Evolutionary conservation across 306 rosid species (phyloP), one percentile per base, ranked within the genome.

Genomic region (Rubus parviflorus): DNA sequence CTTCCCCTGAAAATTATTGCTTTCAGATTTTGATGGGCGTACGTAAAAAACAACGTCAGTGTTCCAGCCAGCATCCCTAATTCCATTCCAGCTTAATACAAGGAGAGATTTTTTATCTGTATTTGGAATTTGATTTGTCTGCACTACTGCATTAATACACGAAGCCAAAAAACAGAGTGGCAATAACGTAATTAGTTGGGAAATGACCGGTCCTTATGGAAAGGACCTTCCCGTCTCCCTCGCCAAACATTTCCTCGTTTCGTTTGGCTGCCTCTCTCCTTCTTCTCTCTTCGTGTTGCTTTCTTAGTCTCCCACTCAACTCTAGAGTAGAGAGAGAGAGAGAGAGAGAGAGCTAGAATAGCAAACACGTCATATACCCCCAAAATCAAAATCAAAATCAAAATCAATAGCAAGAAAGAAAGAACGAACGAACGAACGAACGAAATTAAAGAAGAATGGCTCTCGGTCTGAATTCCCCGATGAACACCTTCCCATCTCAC

Each of bases 401-500:
- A 68, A 14, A 51, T 68, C 53, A 5, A 12, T 22, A 6, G 54
- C 52, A 45, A 45, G 14, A 64, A 22, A 56, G 25, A 9, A 22
- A 17, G 52, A 61, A 41, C 42, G 20, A 42, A 52, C 43, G 12
- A 47, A 16, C 41, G 12, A 46, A 48, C n/a, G 17, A 49, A 23
- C 14, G 68, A 61, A 40, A 61, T 23, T 12, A 19, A 45, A 42
- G 17, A 51, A 48, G 3, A 65, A 86, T 87, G 90, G 84, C 90
- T 79, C 76, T 81, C 15, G 79, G 77, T 13, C 49, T 86, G 37
- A 84, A 77, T 71, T 80, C 89, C 9, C 14, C 54, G 54, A 8
- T 76, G 57, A 12, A 68, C 46, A 76, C 46, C 19, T 70, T 87
- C 77, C 79, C 86, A 37, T 68, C 74, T 23, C 71, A 37, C 61